These are phyloP conservation scores for Rhododendron ovatum DNA, from an alignment of 148 eudicot genomes.

Conservation along the genomic window DNA sequence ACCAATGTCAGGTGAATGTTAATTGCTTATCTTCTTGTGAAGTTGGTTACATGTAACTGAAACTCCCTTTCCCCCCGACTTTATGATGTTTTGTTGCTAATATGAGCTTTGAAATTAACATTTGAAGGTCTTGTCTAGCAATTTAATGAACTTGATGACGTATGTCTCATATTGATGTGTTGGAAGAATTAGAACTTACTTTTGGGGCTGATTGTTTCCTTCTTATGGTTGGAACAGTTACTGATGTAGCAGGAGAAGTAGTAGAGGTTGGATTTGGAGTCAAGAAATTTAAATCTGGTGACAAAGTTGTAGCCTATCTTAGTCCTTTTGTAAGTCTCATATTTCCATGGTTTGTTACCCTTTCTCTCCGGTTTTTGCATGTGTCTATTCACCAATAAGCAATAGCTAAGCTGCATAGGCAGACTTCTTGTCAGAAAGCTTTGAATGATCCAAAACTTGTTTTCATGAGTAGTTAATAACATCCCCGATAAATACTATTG, in stretches of 20 bases:
- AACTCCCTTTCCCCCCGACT: background rate
- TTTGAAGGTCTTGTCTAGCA: background rate
- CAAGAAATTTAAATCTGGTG: constrained; percentile 56
- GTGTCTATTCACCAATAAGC: background rate
- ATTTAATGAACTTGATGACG: background rate
- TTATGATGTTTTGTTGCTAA: background rate
- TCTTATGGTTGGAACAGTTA: constrained; percentile 30
- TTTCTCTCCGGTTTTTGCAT: background rate
- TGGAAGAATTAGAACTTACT: background rate
- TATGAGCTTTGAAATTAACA: background rate
- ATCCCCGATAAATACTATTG: background rate
- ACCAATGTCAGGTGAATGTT: too few relatives aligned
- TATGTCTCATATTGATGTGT: background rate
- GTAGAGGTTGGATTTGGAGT: constrained; percentile 63
- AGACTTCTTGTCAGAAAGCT: background rate
- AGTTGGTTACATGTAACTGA: background rate
- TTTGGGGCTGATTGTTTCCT: constrained; percentile 4
- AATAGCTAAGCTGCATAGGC: background rate
- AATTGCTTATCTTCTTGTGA: too few relatives aligned
- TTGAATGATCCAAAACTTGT: background rate
- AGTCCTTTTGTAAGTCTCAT: constrained; percentile 33
- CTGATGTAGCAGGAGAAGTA: constrained; percentile 86
- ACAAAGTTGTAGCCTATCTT: constrained; percentile 62
- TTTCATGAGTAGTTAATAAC: background rate
- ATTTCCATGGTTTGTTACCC: background rate